A percentile compares a stretch with the other conserved stretches of the same genome.
phyloP scores from a whole-genome alignment of 371 early-diverging fungal species.

The Zychaea mexicana region DNA sequence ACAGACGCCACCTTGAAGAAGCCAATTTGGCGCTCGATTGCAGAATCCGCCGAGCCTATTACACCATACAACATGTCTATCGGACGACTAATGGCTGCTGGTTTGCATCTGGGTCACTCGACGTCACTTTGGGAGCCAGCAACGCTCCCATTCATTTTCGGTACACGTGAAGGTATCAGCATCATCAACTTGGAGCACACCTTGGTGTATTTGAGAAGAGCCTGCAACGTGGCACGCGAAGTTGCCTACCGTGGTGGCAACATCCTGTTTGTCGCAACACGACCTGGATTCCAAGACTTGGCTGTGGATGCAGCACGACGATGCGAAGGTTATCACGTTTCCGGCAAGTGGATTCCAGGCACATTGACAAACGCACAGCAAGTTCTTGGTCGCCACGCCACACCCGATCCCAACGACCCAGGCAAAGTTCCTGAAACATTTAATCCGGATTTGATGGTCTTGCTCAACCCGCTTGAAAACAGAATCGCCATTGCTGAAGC shows the following conservation, averaged over 20 bases:
- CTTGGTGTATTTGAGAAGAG: slow-evolving; percentile 83
- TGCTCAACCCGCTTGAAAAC: slow-evolving; percentile 86
- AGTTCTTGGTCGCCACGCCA: slow-evolving; percentile 68
- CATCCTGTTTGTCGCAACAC: slow-evolving; percentile 90
- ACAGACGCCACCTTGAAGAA: slow-evolving; percentile 26
- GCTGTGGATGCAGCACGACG: slow-evolving; percentile 83
- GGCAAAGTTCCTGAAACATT: slow-evolving; percentile 58
- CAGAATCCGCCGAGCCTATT: slow-evolving; percentile 26
- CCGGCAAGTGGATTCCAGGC: slow-evolving; percentile 86
- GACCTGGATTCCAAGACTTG: slow-evolving; percentile 65
- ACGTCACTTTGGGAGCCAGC: slow-evolving; percentile 78
- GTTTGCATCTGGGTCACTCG: slow-evolving; percentile 91
- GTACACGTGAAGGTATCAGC: slow-evolving; percentile 88
- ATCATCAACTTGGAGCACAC: slow-evolving; percentile 97
- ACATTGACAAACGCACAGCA: slow-evolving; percentile 87
- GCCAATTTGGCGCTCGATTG: slow-evolving; percentile 35
- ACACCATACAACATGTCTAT: slow-evolving; percentile 64
- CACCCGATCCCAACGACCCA: slow-evolving; percentile 58
- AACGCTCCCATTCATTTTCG: slow-evolving; percentile 88
- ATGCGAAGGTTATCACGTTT: slow-evolving; percentile 81
- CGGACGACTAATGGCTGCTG: slow-evolving; percentile 79
- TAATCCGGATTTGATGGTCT: slow-evolving; percentile 89
- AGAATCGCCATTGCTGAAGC: slow-evolving; percentile 84
- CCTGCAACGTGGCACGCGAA: slow-evolving; percentile 74
- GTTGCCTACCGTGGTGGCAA: slow-evolving; percentile 82